Evolutionary conservation across 208 protist species (phyloP).

Genomic region (Acanthamoeba castellanii): DNA sequence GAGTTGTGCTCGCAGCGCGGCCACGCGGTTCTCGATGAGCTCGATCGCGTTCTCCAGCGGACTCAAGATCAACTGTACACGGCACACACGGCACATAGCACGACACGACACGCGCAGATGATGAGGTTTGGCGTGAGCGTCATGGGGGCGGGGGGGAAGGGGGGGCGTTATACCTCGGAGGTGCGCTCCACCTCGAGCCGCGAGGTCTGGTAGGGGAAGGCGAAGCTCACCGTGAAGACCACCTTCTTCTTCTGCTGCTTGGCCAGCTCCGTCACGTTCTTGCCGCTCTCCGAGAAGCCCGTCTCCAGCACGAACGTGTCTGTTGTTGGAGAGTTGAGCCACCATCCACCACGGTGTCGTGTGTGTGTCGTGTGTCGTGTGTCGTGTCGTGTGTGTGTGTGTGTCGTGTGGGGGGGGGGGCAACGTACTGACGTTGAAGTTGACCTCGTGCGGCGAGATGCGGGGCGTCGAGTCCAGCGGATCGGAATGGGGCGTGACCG

Average conservation of each 20-base stretch:
- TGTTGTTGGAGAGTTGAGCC: too few relatives aligned
- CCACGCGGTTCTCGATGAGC: constrained; percentile 60
- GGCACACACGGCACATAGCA: too few relatives aligned
- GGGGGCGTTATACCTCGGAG: constrained; percentile 13
- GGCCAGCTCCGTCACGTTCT: constrained; percentile 69
- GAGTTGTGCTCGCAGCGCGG: constrained; percentile 59
- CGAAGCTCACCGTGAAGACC: not conserved
- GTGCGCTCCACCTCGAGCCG: constrained; percentile 31
- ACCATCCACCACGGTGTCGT: too few relatives aligned
- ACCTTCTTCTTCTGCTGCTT: constrained; percentile 68
- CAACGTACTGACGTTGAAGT: constrained; percentile 52
- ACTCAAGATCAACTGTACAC: constrained; percentile 42
- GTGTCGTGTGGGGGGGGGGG: not conserved
- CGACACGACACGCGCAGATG: not conserved
- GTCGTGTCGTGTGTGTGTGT: not conserved
- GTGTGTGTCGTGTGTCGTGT: too few relatives aligned
- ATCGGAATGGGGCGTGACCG: not conserved
- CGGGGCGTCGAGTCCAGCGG: not conserved
- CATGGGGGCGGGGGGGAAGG: not conserved
- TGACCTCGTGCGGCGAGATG: constrained; percentile 29
- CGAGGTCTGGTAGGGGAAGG: constrained; percentile 52
- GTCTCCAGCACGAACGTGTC: constrained; percentile 66
- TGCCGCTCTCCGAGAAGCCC: constrained; percentile 60
- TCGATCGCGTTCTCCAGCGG: constrained; percentile 72
- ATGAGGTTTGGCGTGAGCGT: not conserved